Base-by-base conservation (phyloP, 768 basidiomycete genomes). In the Mycena capillaripes region DNA sequence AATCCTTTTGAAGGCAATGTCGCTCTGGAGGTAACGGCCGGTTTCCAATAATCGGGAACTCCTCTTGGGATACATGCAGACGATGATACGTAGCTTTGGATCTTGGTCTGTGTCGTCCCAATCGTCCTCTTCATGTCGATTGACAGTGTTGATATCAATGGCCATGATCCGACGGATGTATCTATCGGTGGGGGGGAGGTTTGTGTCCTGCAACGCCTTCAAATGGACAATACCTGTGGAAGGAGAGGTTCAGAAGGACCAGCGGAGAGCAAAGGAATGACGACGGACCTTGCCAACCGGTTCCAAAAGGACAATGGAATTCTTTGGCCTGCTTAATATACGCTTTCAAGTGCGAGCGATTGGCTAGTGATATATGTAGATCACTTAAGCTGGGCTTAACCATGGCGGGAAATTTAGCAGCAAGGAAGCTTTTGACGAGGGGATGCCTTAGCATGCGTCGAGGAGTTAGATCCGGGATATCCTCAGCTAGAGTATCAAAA, bases 1-100 rank as follows among this genome's bases (percentile, higher is more conserved):
- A 30, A 70, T 44, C 4, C 69, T 58, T 29, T 52, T 50, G 59
- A 60, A 69, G 44, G 38, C 42, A 25, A 69, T 69, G 29, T 69
- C 67, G 42, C 58, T 69, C 40, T 69, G 67, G n/a, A 69, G 40
- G 52, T 60, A 58, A 11, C 34, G 32, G 34, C 56, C 21, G 3
- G 56, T 10, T 8, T 21, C 8, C 10, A 56, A 9, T 19, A 56
- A 16, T 6, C 53, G 53, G 11, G 11, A 17, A 21, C 53, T 56
- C 29, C 6, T 29, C 30, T 56, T 32, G 9, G 34, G 56, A 14
- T 21, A n/a, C 56, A 58, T 58, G 21, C 56, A 58, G 19, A 56
- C 21, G 30, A 56, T 56, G 11, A 58, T 58, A 6, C 56, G 21
- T 5, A 56, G 30, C 34, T 38, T 58, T 9, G 29, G 9, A 30